Conservation (phyloP, 2,329 filamentous ascomycete species). For the Endothia cerciana region DNA sequence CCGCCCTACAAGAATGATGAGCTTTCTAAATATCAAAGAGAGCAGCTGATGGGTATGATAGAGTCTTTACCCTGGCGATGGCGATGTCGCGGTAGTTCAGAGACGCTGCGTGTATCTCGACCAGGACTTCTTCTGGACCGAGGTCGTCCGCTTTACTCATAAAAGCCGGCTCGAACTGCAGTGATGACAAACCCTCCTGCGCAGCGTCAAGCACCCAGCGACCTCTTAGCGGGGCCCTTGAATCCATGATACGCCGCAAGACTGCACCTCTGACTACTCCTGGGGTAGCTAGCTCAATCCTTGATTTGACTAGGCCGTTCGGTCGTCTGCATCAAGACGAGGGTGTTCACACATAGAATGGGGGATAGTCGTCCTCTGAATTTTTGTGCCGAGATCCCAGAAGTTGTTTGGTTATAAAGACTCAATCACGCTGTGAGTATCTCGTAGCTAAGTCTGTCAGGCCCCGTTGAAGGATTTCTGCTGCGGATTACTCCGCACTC, state of each 20-base stretch:
- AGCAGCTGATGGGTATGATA: not conserved
- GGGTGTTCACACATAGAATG: no score
- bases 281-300: no score
- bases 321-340: no score
- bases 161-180: constrained; percentile 3
- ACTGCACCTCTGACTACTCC: no score
- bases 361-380: no score
- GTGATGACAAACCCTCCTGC: constrained; percentile 20
- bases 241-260: constrained; percentile 2
- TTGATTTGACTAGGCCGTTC: no score
- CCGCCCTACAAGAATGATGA: constrained; percentile 26
- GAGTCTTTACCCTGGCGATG: constrained; percentile 40
- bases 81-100: constrained; percentile 54
- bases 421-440: no score
- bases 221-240: not conserved
- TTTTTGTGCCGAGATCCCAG: no score
- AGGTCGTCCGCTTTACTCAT: constrained; percentile 39
- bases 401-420: no score
- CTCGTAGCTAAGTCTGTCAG: no score
- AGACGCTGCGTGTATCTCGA: constrained; percentile 56
- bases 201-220: constrained; percentile 22
- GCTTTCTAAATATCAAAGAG: constrained; percentile 31
- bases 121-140: constrained; percentile 62
- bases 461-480: no score
- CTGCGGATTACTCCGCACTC: no score